A percentile compares a stretch with the other conserved stretches of the same genome.
Evolutionary conservation across 2,329 filamentous ascomycete genomes (phyloP).

Genomic region (Macrophomina pseudophaseolina): DNA sequence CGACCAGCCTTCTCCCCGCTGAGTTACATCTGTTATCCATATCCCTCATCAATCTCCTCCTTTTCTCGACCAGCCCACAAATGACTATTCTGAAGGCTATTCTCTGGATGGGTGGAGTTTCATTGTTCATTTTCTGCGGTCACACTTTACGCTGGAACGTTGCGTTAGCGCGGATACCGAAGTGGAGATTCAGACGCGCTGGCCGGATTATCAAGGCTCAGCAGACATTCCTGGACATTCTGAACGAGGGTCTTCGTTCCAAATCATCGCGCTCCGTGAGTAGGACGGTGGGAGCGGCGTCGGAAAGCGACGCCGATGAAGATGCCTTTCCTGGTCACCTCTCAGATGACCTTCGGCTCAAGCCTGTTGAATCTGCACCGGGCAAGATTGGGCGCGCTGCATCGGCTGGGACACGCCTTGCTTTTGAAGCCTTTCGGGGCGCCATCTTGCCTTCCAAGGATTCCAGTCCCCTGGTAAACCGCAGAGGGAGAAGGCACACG

Average conservation of each 20-base stretch:
- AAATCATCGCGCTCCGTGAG: constrained; percentile 20
- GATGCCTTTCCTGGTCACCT: constrained; percentile 35
- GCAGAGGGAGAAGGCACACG: constrained; percentile 40
- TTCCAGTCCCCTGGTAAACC: background rate
- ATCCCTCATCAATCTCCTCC: constrained; percentile 77
- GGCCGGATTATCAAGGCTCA: constrained; percentile 50
- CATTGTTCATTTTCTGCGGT: constrained; percentile 73
- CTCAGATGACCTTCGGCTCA: constrained; percentile 16
- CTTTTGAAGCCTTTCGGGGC: constrained; percentile 6
- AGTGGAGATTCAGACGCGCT: constrained; percentile 79
- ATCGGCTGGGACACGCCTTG: background rate
- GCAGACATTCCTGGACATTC: constrained; percentile 49
- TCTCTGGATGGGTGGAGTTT: constrained; percentile 69
- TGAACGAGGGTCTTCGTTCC: constrained; percentile 42
- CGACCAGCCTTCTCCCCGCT: constrained; percentile 83
- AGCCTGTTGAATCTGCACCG: constrained; percentile 22
- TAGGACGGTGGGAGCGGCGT: constrained; percentile 17
- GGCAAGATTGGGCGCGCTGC: constrained; percentile 5
- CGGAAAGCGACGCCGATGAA: constrained; percentile 56
- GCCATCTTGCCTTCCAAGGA: constrained; percentile 16
- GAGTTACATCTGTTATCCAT: constrained; percentile 88
- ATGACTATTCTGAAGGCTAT: constrained; percentile 49
- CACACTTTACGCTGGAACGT: constrained; percentile 83
- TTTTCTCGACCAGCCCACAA: constrained; percentile 72
- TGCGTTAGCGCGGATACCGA: constrained; percentile 82